Evolutionary conservation across 202 grass and related monocot genomes (phyloP).

Genomic region (Panicum virgatum): DNA sequence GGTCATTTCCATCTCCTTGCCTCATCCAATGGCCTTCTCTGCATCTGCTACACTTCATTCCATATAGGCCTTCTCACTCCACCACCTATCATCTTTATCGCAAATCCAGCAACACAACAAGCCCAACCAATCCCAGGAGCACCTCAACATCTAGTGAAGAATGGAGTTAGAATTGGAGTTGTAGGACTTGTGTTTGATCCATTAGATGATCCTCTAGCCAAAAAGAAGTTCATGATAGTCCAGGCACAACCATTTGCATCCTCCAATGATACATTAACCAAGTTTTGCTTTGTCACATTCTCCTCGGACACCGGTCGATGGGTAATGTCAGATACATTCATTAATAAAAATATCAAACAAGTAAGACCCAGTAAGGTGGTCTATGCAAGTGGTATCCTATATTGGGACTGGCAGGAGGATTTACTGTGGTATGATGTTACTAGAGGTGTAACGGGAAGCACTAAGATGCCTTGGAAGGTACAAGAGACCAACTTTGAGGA

Average conservation of each 20-base stretch:
- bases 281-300: not conserved
- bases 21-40: not conserved
- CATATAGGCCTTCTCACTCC: not conserved
- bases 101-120: slow-evolving; percentile 1
- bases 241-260: not conserved
- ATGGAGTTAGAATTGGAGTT: too few relatives aligned
- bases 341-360: not conserved
- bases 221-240: slow-evolving; percentile 1
- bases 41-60: not conserved
- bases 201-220: not conserved
- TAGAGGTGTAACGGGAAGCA: not conserved
- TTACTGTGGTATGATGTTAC: not conserved
- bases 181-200: slow-evolving; percentile 5
- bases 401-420: not conserved
- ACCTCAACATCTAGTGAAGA: not conserved
- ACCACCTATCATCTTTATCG: not conserved
- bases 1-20: not conserved
- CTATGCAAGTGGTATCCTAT: not conserved
- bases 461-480: not conserved
- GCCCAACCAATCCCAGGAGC: not conserved
- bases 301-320: not conserved
- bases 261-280: not conserved
- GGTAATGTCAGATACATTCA: not conserved
- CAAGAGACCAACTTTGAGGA: not conserved
- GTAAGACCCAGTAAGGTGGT: not conserved